phyloP scores from a whole-genome alignment of 2,329 filamentous ascomycete species.

The Penicillium glabrum region DNA sequence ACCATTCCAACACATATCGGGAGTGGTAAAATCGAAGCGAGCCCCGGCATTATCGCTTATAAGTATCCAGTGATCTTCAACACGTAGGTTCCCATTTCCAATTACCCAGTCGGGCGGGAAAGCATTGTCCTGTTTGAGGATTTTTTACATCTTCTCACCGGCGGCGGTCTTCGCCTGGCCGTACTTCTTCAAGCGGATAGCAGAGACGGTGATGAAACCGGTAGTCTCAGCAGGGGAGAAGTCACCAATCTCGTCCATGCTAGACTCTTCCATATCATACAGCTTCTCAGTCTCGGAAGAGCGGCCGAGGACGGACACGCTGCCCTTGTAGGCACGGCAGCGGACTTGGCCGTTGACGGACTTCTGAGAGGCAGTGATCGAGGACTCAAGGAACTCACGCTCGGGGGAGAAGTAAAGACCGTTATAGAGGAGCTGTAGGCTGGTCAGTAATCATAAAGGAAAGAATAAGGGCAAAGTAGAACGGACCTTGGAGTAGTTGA shows the following conservation, averaged over 20 bases:
- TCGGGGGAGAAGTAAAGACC: constrained; percentile 65
- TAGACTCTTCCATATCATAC: constrained; percentile 64
- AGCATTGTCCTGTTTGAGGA: background rate
- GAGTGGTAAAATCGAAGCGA: constrained; percentile 6
- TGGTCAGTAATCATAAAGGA: constrained; percentile 2
- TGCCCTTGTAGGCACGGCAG: constrained; percentile 67
- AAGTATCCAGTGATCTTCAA: constrained; percentile 23
- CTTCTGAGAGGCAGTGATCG: constrained; percentile 26
- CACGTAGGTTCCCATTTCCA: constrained; percentile 15
- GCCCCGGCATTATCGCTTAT: constrained; percentile 3
- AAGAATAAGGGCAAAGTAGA: background rate
- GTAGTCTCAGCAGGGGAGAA: constrained; percentile 67
- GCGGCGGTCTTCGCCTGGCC: constrained; percentile 40
- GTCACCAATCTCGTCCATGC: constrained; percentile 70
- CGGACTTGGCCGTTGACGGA: constrained; percentile 63
- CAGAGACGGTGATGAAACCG: constrained; percentile 55
- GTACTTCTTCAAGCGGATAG: constrained; percentile 45
- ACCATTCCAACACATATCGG: constrained; percentile 12
- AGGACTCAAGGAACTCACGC: constrained; percentile 65
- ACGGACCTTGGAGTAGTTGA: constrained; percentile 57
- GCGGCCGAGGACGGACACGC: constrained; percentile 49
- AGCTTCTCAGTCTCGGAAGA: constrained; percentile 69
- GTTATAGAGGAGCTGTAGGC: constrained; percentile 24
- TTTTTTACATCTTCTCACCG: constrained; percentile 32
- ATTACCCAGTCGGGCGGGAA: background rate